Percentiles rank a stretch among this genome's conserved stretches.
These are phyloP conservation scores for Lentinula sp. DNA, from an alignment of 768 basidiomycete species.

Conservation along the genomic window DNA sequence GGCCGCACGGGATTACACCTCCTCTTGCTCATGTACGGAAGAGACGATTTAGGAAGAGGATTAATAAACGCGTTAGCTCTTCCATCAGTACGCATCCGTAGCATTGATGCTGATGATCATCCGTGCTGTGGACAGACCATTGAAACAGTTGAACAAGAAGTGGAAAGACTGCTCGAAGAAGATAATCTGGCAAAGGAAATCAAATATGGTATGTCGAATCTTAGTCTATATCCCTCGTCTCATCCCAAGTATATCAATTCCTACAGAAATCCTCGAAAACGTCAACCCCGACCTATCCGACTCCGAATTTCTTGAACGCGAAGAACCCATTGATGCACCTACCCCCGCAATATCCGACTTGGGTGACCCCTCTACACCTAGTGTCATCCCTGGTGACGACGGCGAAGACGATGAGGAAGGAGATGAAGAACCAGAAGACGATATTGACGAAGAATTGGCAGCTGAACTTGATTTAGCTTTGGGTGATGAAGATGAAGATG, in stretches of 20 bases:
- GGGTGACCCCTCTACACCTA: constrained; percentile 59
- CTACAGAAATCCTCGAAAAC: constrained; percentile 75
- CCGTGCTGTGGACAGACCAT: constrained; percentile 54
- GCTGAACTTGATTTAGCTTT: constrained; percentile 80
- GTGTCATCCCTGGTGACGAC: constrained; percentile 41
- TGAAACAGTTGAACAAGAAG: constrained; percentile 91
- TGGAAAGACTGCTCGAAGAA: constrained; percentile 78
- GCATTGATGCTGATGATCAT: neutral
- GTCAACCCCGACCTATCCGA: constrained; percentile 89
- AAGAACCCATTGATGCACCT: constrained; percentile 59
- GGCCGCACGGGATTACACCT: constrained; percentile 94
- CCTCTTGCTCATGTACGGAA: constrained; percentile 88
- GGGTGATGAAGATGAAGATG: neutral
- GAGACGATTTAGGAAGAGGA: constrained; percentile 85
- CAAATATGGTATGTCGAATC: constrained; percentile 54
- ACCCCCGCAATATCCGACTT: constrained; percentile 67
- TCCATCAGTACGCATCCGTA: neutral
- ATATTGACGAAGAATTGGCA: constrained; percentile 55
- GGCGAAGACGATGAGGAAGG: constrained; percentile 54
- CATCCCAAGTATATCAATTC: neutral
- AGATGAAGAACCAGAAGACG: constrained; percentile 31
- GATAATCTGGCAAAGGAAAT: constrained; percentile 73
- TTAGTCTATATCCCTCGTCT: neutral
- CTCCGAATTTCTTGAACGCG: constrained; percentile 77
- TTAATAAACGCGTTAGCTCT: constrained; percentile 66